Evolutionary conservation across 2,329 filamentous ascomycete genomes (phyloP), one percentile per base, ranked within the genome.

Genomic region (Chrysoporthe puriensis): DNA sequence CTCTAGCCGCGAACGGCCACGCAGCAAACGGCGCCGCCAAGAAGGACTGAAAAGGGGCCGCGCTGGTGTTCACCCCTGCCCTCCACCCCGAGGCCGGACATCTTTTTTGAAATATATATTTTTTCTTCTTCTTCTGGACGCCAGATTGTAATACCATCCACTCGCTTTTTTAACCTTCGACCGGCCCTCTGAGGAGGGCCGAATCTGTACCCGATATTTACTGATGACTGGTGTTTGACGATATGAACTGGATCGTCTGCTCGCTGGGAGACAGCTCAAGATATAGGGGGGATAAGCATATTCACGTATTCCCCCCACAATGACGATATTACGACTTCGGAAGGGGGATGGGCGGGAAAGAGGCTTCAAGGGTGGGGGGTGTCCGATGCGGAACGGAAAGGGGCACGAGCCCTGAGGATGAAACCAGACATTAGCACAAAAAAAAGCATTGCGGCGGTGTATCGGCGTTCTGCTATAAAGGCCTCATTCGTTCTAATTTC

Each of bases 21-120:
- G 43, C 40, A 44, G 58, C 57, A 6, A 76, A 76, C 43, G 74
- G 71, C 18, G 52, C 69, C 44, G 64, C 73, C 18, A 69, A 69
- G 64, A 68, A 64, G 52, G 63, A 61, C 56, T 70, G 43, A 70
- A 16, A 21, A 42, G 16, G 54, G 26, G 2, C 26, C 26, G 2
- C 50, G 13, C 8, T 4, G 11, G 13, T 34, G 2, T 4, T 56
- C 11, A 26, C 32, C 26, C 16, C 18, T 6, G 21, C 40, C 13
- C n/a, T n/a, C 18, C n/a, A 11, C 16, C 52, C n/a, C 32, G 40
- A 32, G 50, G 13, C 26, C 9, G 8, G 32, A n/a, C 4, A 4
- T 34, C 26, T 48, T 56, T 48, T 56, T 40, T 32, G 21, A 13
- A 52, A 52, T 6, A 46, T 11, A 21, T 54, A 21, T 9, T 34